Evolutionary conservation across 306 rosid genomes (phyloP), one percentile per base, ranked within the genome.

Genomic region (Trifolium fragiferum): DNA sequence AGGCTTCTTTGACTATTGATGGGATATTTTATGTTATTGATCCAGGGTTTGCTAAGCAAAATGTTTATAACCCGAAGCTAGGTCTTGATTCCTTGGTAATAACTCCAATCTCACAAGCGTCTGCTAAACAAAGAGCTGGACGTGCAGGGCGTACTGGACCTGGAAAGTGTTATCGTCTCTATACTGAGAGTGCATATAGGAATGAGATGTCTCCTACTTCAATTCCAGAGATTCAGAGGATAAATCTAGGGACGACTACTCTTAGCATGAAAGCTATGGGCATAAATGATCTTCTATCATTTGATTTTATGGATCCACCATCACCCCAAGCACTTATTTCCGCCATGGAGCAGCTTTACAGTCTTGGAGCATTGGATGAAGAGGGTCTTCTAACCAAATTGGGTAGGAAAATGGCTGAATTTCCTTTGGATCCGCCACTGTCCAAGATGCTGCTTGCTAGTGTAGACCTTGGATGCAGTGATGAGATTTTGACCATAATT

Each of bases 141-240:
- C 92, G 96, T 14, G 95, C 94, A 51, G 96, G 96, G 62, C 89
- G 96, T 69, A 92, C 91, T 5, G 92, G 98, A 12, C 96, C 96
- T 54, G 98, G 95, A 25, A 87, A 90, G 50, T 92, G 98, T 71
- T 92, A 85, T 72, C 90, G 92, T 50, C 97, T 92, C 25, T 90
- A 92, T 63, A 90, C 96, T 5, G 92, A 92, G 88, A 82, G 88
- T 74, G 92, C 96, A 37, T 92, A 87, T 60, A 83, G 90, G 49
- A 92, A 88, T 72, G 95, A 92, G 84, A 90, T 90, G 95, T 87
- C 95, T 55, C 89, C 90, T 37, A 84, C 90, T 41, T 16, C 98
- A 49, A 61, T 86, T 74, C 95, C 98, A 9, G 98, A 89, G 83
- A 93, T 89, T 73, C 96, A 84, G 73, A 86, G 96, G 84, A 87